Conservation (phyloP, 441 rosid genomes). For the Lepidium campestre region DNA sequence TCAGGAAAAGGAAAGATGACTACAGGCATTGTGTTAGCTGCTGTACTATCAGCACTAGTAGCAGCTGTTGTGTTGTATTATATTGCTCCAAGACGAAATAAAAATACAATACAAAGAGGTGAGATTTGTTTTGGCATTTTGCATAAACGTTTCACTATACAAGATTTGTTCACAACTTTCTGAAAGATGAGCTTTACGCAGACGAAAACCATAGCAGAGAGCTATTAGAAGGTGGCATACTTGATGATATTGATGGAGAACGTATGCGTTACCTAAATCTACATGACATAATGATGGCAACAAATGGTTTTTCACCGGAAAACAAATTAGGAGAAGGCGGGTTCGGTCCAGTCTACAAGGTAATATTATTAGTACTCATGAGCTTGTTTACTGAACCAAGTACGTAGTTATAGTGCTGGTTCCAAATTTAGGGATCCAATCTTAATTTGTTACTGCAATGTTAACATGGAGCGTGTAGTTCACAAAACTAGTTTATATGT, state of each 20-base stretch:
- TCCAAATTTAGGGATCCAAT: no score
- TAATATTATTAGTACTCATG: not conserved
- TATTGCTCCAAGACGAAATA: not conserved
- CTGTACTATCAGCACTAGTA: not conserved
- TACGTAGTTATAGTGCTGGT: no score
- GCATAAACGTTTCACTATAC: not conserved
- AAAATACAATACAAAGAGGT: not conserved
- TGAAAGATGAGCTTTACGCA: not conserved
- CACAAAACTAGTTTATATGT: not conserved
- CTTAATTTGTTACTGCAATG: not conserved
- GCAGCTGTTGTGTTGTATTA: not conserved
- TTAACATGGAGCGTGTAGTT: not conserved
- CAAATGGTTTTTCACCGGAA: conserved; percentile 1
- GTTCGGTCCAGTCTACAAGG: conserved; percentile 18
- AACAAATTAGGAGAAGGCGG: not conserved
- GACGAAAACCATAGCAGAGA: not conserved
- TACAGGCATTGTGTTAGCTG: not conserved
- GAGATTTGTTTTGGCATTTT: not conserved
- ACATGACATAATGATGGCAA: not conserved
- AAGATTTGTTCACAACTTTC: not conserved
- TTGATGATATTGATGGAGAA: not conserved
- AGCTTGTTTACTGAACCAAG: not conserved
- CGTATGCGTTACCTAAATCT: not conserved
- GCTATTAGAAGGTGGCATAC: not conserved
- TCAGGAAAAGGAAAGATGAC: not conserved